A percentile compares a stretch with the other conserved stretches of the same genome.
These are phyloP conservation scores for Heimioporus punctisporus DNA, from an alignment of 1,284 basidiomycete genomes.

Conservation along the genomic window DNA sequence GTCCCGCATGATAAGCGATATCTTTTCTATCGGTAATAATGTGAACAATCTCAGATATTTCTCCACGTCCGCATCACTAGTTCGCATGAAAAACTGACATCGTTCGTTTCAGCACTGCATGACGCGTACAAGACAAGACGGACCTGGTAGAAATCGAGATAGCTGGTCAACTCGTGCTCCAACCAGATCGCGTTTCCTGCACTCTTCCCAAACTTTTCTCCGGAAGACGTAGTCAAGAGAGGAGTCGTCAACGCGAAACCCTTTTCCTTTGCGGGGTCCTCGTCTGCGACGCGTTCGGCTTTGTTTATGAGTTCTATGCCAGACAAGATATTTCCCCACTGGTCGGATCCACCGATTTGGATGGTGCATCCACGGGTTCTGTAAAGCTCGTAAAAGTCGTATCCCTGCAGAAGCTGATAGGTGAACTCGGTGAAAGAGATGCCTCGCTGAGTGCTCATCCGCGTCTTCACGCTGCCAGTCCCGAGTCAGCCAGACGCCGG, in stretches of 20 bases:
- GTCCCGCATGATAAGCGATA: conserved; percentile 56
- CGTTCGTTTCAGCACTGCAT: neutral
- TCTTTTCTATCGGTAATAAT: conserved; percentile 63
- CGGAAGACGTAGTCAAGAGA: conserved; percentile 86
- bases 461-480: conserved; percentile 77
- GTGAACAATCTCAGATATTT: conserved; percentile 88
- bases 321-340: conserved; percentile 98
- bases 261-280: conserved; percentile 35
- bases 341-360: conserved; percentile 96
- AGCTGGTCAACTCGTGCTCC: conserved; percentile 72
- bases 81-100: conserved; percentile 85
- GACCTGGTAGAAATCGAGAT: conserved; percentile 94
- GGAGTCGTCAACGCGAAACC: conserved; percentile 94
- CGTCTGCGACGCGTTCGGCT: conserved; percentile 33
- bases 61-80: conserved; percentile 82
- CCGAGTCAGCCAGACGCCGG: conserved; percentile 2
- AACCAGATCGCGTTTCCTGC: conserved; percentile 97
- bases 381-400: conserved; percentile 90
- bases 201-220: conserved; percentile 98
- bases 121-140: conserved; percentile 12
- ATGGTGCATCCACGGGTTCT: conserved; percentile 72
- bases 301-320: conserved; percentile 86
- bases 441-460: conserved; percentile 77
- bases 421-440: conserved; percentile 98
- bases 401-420: conserved; percentile 97